Evolutionary conservation across 345 rosid species (phyloP).

Genomic region (Mangifera indica): DNA sequence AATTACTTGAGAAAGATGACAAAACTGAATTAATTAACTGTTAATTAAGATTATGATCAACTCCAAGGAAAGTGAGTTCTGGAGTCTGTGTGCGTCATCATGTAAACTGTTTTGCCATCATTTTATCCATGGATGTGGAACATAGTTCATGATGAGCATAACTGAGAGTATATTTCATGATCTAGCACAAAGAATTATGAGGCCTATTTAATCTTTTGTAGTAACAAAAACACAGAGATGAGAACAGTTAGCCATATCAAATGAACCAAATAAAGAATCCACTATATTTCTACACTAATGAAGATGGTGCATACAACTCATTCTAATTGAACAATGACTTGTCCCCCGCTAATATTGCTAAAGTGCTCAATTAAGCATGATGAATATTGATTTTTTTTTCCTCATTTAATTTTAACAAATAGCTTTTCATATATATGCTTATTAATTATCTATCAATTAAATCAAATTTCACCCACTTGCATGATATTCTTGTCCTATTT

Average conservation of each 20-base stretch:
- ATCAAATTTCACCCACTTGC: too few species aligned
- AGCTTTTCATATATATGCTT: too few species aligned
- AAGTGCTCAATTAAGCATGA: too few species aligned
- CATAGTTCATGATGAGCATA: background rate
- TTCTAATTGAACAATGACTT: too few species aligned
- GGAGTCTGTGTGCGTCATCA: slow-evolving; percentile 12
- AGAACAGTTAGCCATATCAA: background rate
- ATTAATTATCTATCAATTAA: too few species aligned
- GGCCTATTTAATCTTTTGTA: background rate
- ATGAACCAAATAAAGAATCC: background rate
- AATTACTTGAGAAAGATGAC: too few species aligned
- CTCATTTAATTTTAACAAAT: too few species aligned
- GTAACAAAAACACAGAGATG: background rate
- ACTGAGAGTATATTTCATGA: background rate
- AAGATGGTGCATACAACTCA: too few species aligned
- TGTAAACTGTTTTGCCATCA: background rate
- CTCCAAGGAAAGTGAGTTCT: background rate
- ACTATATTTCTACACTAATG: background rate
- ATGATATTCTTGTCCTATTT: too few species aligned
- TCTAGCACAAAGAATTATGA: background rate
- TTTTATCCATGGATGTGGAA: background rate
- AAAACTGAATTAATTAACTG: too few species aligned
- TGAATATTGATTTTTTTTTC: too few species aligned
- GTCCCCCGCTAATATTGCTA: too few species aligned
- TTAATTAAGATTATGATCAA: background rate